A percentile compares a stretch with the other conserved stretches of the same genome.
phyloP scores from a whole-genome alignment of 2,329 filamentous ascomycete genomes.

The Fusarium illudens region DNA sequence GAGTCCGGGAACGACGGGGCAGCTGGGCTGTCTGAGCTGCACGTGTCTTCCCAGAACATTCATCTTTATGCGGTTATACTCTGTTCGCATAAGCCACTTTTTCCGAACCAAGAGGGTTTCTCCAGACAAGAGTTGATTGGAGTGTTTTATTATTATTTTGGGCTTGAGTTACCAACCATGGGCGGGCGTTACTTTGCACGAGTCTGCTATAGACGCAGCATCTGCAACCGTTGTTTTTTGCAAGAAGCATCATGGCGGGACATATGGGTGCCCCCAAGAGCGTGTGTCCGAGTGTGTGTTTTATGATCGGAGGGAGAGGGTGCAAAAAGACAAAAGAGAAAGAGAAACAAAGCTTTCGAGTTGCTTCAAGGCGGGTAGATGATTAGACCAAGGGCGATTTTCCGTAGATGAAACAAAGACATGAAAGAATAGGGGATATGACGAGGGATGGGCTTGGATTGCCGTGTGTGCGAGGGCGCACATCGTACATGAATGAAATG shows the following conservation, averaged over 20 bases:
- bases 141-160: conserved; percentile 3
- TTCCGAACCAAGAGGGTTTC: neutral
- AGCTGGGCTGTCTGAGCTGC: conserved; percentile 72
- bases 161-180: conserved; percentile 17
- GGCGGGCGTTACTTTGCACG: conserved; percentile 25
- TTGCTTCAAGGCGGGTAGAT: conserved; percentile 1
- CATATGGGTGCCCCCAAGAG: conserved; percentile 19
- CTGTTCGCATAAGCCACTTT: conserved; percentile 1
- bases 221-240: conserved; percentile 3
- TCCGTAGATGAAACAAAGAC: conserved; percentile 17
- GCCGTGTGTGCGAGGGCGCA: conserved; percentile 1
- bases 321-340: neutral
- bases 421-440: neutral
- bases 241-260: conserved; percentile 27
- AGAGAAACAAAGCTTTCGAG: conserved; percentile 4
- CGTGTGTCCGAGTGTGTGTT: neutral
- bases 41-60: neutral
- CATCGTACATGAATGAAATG: neutral
- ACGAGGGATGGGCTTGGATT: neutral
- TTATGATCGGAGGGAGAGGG: neutral
- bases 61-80: neutral
- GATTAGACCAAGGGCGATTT: conserved; percentile 18
- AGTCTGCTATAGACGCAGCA: conserved; percentile 7
- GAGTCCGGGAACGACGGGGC: conserved; percentile 70
- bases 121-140: neutral